Base-by-base conservation (phyloP, 768 basidiomycete genomes). In the Strobilomyces confusus region DNA sequence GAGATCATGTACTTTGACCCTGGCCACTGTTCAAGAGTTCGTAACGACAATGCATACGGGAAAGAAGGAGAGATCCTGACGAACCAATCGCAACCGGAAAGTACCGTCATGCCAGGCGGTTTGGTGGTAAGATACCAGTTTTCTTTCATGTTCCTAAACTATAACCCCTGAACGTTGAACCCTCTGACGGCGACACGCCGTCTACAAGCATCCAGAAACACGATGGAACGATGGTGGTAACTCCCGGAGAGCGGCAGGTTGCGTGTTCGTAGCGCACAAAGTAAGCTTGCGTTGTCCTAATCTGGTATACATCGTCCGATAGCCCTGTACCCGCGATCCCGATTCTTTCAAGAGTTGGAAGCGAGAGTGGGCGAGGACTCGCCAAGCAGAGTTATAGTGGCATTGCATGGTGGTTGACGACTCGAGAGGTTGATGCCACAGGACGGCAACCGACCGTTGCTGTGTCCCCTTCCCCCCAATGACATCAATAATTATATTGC, bases 351-450 rank as follows among this genome's bases (percentile, higher is more conserved):
- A 40, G 95, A 95, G 1, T 74, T 98, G 23, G 95, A 98, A 54
- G 72, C 81, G 20, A 78, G 88, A 9, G 61, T 86, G 12, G 92
- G 91, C 0, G 75, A 89, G 66, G 91, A 95, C 62, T 79, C 76
- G 1, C 94, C 95, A 0, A 81, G 71, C 89, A 95, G 68, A 95
- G 95, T 0, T 73, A 93, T 43, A 89, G 81, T 59, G 95, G 95
- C 6, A 87, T 95, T 44, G 93, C 95, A n/a, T n/a, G 49, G 51
- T 30, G 22, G n/a, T n/a, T n/a, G n/a, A n/a, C n/a, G n/a, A n/a
- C n/a, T n/a, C n/a, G n/a, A n/a, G n/a, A n/a, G n/a, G n/a, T n/a
- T n/a, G n/a, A n/a, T n/a, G n/a, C n/a, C n/a, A n/a, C n/a, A n/a
- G n/a, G n/a, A n/a, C n/a, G 15, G 44, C 26, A 22, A 13, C 33